Conservation (phyloP, 768 basidiomycete species). For the Chalciporus chontae region DNA sequence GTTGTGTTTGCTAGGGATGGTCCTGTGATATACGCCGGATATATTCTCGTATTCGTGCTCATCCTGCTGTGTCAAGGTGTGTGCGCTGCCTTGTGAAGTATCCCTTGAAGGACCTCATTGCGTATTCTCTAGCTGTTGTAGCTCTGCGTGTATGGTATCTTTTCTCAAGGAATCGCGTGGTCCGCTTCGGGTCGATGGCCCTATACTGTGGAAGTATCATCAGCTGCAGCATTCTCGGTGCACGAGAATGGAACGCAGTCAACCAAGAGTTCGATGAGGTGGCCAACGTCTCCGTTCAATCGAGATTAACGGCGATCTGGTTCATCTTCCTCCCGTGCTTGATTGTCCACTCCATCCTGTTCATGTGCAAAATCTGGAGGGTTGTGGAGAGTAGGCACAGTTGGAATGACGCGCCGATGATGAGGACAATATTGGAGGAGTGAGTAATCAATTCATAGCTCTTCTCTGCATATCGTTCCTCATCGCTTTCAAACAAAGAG, state of each 20-base stretch:
- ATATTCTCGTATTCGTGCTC: conserved; percentile 29
- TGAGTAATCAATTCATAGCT: conserved; percentile 14
- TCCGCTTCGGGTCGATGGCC: conserved; percentile 29
- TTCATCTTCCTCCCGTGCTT: not conserved
- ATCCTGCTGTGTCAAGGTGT: conserved; percentile 29
- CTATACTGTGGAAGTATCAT: conserved; percentile 29
- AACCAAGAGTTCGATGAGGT: not conserved
- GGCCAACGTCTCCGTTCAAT: not conserved
- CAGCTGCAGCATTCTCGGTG: conserved; percentile 30
- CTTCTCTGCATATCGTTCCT: not conserved
- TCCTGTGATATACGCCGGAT: conserved; percentile 5
- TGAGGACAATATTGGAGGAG: conserved; percentile 39
- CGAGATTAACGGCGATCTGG: not conserved
- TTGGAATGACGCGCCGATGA: conserved; percentile 30
- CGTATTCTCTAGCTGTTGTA: conserved; percentile 32
- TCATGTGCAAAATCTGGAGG: conserved; percentile 33
- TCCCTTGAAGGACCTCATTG: not conserved
- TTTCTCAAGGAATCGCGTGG: conserved; percentile 29
- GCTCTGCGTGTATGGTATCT: conserved; percentile 41
- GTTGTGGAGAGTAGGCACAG: conserved; percentile 33
- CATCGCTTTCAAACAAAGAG: not conserved
- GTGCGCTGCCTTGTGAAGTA: conserved; percentile 1
- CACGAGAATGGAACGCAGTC: conserved; percentile 38
- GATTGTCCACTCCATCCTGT: conserved; percentile 31
- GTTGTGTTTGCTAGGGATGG: not conserved